Percentiles rank a stretch among this genome's conserved stretches.
These are phyloP conservation scores for Podochytrium sp. DNA, from an alignment of 192 early-diverging fungal species.

Conservation along the genomic window DNA sequence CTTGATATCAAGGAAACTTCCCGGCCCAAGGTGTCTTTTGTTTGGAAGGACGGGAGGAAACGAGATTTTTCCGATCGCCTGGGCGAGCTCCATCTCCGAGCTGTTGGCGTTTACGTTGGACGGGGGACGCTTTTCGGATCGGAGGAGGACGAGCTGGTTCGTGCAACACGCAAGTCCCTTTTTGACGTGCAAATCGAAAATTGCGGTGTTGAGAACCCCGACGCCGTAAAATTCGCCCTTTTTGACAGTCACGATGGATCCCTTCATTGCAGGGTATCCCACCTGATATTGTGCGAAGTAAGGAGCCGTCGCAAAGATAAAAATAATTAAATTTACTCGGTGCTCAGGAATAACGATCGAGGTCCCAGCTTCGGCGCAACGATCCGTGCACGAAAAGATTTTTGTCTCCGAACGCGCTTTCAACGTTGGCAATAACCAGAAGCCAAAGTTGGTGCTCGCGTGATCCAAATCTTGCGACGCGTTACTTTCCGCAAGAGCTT, in stretches of 20 bases:
- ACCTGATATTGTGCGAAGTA: slow-evolving; percentile 14
- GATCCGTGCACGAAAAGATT: slow-evolving; percentile 23
- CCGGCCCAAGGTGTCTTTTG: not conserved
- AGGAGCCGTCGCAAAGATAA: not conserved
- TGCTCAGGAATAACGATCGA: slow-evolving; percentile 32
- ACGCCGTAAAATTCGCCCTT: slow-evolving; percentile 30
- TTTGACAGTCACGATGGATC: slow-evolving; percentile 28
- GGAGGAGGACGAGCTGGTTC: slow-evolving; percentile 14
- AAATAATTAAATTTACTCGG: not conserved
- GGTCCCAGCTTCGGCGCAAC: slow-evolving; percentile 29
- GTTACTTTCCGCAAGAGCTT: slow-evolving; percentile 3
- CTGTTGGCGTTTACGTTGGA: not conserved
- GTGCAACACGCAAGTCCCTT: slow-evolving; percentile 16
- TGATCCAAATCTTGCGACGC: not conserved
- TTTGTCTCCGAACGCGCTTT: slow-evolving; percentile 11
- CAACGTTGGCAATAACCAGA: slow-evolving; percentile 31
- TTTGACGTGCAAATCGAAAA: slow-evolving; percentile 28
- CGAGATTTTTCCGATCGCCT: not conserved
- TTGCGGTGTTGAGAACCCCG: slow-evolving; percentile 21
- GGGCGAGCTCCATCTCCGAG: not conserved
- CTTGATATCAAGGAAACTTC: not conserved
- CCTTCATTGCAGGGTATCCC: slow-evolving; percentile 30
- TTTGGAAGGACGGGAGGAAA: not conserved
- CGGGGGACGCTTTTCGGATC: slow-evolving; percentile 14
- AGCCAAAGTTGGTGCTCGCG: slow-evolving; percentile 1